These are phyloP conservation scores for Talaromyces adpressus DNA, from an alignment of 495 filamentous ascomycete species.

Conservation along the genomic window DNA sequence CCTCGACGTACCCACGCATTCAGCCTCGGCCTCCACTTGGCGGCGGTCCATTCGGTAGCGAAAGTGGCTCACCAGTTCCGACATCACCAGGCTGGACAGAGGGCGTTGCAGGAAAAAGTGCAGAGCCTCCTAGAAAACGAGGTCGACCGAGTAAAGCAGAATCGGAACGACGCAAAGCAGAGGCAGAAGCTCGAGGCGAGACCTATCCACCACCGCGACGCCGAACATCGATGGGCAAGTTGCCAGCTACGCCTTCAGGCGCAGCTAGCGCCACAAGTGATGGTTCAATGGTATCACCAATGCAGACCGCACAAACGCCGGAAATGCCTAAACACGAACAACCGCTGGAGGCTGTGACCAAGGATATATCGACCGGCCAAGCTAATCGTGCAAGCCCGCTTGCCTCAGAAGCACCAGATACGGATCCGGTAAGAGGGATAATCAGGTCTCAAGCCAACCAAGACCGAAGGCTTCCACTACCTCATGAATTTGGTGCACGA, in stretches of 20 bases:
- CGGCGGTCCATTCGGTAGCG: conserved; percentile 30
- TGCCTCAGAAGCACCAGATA: conserved; percentile 6
- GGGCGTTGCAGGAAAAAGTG: conserved; percentile 11
- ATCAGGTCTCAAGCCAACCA: conserved; percentile 6
- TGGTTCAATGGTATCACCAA: conserved; percentile 8
- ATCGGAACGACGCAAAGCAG: conserved; percentile 41
- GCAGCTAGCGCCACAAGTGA: conserved; percentile 14
- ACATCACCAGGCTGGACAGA: conserved; percentile 28
- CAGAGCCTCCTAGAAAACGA: conserved; percentile 48
- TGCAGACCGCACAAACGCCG: conserved; percentile 3
- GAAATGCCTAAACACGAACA: conserved; percentile 7
- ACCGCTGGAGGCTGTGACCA: neutral
- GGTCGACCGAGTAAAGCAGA: conserved; percentile 55
- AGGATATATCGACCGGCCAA: neutral
- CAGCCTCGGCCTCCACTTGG: conserved; percentile 34
- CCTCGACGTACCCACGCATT: conserved; percentile 27
- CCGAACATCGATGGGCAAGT: conserved; percentile 23
- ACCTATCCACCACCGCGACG: conserved; percentile 37
- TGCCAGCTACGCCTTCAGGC: conserved; percentile 27
- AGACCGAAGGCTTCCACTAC: conserved; percentile 5
- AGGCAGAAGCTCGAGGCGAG: conserved; percentile 45
- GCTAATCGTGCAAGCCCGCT: neutral
- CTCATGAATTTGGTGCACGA: conserved; percentile 6
- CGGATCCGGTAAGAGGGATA: conserved; percentile 7
- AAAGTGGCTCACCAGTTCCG: conserved; percentile 31